Percentiles rank a stretch among this genome's conserved stretches.
Evolutionary conservation across 1,284 basidiomycete species (phyloP).

Genomic region (Malassezia psittaci): DNA sequence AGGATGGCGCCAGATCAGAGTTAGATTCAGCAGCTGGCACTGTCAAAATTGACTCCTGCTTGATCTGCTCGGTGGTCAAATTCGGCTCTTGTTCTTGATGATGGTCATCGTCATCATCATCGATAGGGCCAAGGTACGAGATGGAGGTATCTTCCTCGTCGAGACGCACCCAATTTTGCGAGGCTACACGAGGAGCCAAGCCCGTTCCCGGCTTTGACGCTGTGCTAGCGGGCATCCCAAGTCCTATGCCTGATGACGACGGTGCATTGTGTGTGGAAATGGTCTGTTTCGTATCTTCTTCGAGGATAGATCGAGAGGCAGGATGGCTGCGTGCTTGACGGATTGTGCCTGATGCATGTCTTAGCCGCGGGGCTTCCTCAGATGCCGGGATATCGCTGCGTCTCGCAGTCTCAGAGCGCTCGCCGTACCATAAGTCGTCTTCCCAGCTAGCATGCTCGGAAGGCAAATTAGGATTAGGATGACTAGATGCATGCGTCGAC

Average conservation of each 20-base stretch:
- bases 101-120: neutral
- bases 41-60: too few relatives aligned
- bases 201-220: neutral
- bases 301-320: neutral
- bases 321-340: neutral
- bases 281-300: neutral
- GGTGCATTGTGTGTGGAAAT: neutral
- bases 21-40: too few relatives aligned
- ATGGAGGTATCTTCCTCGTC: neutral
- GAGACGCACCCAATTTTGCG: slow-evolving; percentile 4
- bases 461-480: neutral
- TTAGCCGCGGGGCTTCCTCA: neutral
- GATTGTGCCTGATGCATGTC: neutral
- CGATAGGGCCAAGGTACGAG: slow-evolving; percentile 1
- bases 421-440: slow-evolving; percentile 15
- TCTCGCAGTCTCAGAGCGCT: neutral
- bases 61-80: too few relatives aligned
- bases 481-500: neutral
- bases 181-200: neutral
- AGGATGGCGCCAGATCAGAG: too few relatives aligned
- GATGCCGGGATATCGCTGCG: neutral
- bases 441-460: slow-evolving; percentile 14
- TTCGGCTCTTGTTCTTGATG: too few relatives aligned
- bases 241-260: neutral
- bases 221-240: neutral